Evolutionary conservation across 805 yeast genomes (phyloP), one percentile per base, ranked within the genome.

Genomic region (Candida glaebosa): DNA sequence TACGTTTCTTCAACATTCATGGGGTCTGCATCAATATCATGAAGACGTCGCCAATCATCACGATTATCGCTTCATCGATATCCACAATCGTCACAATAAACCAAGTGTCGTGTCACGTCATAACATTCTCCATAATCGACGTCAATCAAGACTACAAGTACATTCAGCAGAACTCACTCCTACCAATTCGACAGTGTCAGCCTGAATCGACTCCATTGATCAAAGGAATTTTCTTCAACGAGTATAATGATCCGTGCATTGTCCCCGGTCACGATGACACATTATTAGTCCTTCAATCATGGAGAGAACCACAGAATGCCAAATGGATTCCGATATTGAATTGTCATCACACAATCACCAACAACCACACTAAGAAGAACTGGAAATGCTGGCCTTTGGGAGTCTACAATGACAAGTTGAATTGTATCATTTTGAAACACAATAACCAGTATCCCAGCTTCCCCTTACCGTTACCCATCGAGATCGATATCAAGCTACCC

Each of bases 351-450:
- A 57, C 57, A 3, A 58, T 72, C 30, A 54, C 71, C 61, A 59
- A 75, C 66, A 61, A 76, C 67, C 61, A 75, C 61, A 46, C 73
- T 17, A 82, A 82, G 51, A 74, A 74, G 39, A 75, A 77, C 45
- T 79, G 87, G 61, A 73, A 74, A 40, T 82, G 84, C 50, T 89
- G 97, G 97, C 97, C 97, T 17, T 67, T 91, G 39, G 96, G 96
- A 2, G 63, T 87, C 28, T 76, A 79, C 43, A 75, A 73, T 38
- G 89, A 85, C 44, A 78, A 80, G 45, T 75, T 89, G 51, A 79
- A 77, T 48, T 87, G 95, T 60, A 73, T 88, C 39, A 73, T 87
- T 16, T 75, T 87, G 46, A 84, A 86, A 61, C 90, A 89, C 17
- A 60, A 56, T 40, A 59, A 54, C 33, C 67, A 68, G 24, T 83